These are phyloP conservation scores for Sporothrix variecibatus DNA, from an alignment of 2,329 filamentous ascomycete species.

Conservation along the genomic window DNA sequence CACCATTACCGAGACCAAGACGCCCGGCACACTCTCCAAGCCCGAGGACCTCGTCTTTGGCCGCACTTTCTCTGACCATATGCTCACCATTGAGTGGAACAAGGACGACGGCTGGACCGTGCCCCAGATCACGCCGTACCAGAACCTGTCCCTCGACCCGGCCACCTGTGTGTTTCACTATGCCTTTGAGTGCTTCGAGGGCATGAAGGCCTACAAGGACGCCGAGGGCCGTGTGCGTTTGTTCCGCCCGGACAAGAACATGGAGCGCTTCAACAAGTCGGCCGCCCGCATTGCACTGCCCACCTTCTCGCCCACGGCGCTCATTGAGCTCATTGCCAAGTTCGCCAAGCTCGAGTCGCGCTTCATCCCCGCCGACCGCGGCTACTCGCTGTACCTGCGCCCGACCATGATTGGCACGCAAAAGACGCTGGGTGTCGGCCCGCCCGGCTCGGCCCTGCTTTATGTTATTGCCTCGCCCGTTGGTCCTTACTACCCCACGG, in stretches of 20 bases:
- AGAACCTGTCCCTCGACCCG: constrained; percentile 94
- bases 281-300: constrained; percentile 89
- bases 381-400: constrained; percentile 93
- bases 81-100: constrained; percentile 95
- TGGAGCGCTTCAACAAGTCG: constrained; percentile 91
- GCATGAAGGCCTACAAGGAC: constrained; percentile 99
- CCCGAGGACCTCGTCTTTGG: constrained; percentile 88
- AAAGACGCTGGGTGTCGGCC: constrained; percentile 85
- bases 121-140: constrained; percentile 86
- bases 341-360: constrained; percentile 80
- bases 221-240: constrained; percentile 74
- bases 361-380: constrained; percentile 83
- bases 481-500: constrained; percentile 95
- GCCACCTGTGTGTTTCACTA: constrained; percentile 98
- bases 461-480: constrained; percentile 96
- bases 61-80: constrained; percentile 92
- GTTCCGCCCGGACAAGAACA: constrained; percentile 95
- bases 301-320: constrained; percentile 71
- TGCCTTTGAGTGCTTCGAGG: constrained; percentile 96
- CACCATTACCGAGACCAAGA: constrained; percentile 69
- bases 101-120: constrained; percentile 78
- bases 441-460: constrained; percentile 88
- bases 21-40: constrained; percentile 72
- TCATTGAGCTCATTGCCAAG: constrained; percentile 80
- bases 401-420: constrained; percentile 98